Base-by-base conservation (phyloP, 768 basidiomycete genomes). In the Tulasnella sp. region DNA sequence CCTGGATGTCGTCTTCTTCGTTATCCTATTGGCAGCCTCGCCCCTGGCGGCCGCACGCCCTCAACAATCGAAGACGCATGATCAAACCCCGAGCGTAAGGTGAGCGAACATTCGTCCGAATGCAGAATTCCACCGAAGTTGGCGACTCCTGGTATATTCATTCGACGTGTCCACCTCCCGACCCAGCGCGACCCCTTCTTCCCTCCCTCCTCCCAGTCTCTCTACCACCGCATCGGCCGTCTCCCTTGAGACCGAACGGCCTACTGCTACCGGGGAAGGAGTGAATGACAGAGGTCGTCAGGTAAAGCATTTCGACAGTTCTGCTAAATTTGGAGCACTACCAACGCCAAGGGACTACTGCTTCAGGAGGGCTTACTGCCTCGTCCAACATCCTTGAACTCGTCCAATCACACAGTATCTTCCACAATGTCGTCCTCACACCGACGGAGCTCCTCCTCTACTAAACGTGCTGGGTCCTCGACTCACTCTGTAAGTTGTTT, bases 281-380 rank as follows among this genome's bases (percentile, higher is more conserved):
- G 64, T 69, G 64, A 69, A 69, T 69, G 64, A 69, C 31, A 69
- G 64, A 69, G 64, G 64, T 69, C 64, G 64, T 69, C 64, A 69
- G 64, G 64, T 69, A 37, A 69, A 69, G 28, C 16, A 69, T 7
- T 18, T 28, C 34, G 8, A 69, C 31, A 69, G 3, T 69, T 69
- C 31, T 37, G 31, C 9, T 69, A 28, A 1, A 16, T 24, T 69
- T 69, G 64, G 64, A 28, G 6, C 31, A 3, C 12, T 28, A 34
- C 64, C 34, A 5, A 69, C 31, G 24, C 28, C 12, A 24, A 31
- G 34, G 34, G 64, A 28, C 3, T 69, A 2, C 14, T 37, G 34
- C 31, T 31, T 28, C 60, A 69, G 64, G 34, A 31, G 20, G 64
- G 18, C 64, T 37, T 37, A 16, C 31, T 34, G 28, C 64, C 34